Evolutionary conservation across 1,139 yeast species (phyloP).

Genomic region (Pneumocystis murina): DNA sequence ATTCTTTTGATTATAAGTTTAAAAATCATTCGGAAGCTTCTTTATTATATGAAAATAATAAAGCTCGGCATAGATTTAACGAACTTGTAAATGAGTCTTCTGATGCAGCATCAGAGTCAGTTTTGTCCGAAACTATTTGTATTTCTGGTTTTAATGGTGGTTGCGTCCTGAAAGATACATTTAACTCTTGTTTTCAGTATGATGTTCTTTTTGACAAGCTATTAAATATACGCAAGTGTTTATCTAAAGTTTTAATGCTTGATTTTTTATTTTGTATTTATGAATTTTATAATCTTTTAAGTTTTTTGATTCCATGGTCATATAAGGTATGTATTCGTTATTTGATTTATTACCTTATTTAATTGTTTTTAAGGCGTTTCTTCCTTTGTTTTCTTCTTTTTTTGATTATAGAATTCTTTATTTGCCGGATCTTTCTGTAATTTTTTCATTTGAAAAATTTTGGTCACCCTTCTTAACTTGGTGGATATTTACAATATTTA

Average conservation of each 20-base stretch:
- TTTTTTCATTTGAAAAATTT: slow-evolving; percentile 7
- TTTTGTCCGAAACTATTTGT: background rate
- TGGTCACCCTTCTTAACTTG: slow-evolving; percentile 10
- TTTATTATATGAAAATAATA: background rate
- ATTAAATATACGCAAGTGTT: background rate
- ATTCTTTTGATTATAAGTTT: background rate
- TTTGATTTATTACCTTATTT: background rate
- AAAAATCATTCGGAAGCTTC: background rate
- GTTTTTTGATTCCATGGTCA: slow-evolving; percentile 7
- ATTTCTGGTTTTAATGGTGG: background rate
- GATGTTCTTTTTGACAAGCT: background rate
- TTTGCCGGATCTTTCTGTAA: slow-evolving; percentile 9
- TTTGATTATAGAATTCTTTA: background rate
- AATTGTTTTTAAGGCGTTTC: background rate
- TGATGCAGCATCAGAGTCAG: background rate
- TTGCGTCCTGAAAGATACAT: background rate
- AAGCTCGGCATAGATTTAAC: background rate
- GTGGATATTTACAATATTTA: slow-evolving; percentile 4
- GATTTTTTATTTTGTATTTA: slow-evolving; percentile 5
- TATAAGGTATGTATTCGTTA: slow-evolving; percentile 8
- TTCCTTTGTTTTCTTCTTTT: background rate
- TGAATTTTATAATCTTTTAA: slow-evolving; percentile 6
- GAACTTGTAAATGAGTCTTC: background rate
- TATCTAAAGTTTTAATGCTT: slow-evolving; percentile 6
- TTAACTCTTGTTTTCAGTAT: background rate